Evolutionary conservation across 2,329 filamentous ascomycete genomes (phyloP).

Genomic region (Magnaporthales sp.): DNA sequence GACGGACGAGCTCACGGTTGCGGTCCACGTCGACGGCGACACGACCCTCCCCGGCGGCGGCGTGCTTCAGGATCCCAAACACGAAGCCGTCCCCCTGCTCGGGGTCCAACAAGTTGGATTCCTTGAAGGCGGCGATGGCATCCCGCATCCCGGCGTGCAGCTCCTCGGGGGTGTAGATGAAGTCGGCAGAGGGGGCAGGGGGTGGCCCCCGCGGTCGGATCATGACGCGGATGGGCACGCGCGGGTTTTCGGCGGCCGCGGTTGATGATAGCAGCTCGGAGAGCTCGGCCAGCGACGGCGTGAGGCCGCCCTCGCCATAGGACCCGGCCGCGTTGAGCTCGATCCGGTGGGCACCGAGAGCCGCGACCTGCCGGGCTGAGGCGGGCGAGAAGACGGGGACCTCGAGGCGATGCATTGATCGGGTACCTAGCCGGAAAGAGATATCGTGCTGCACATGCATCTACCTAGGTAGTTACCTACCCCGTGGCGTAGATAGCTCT

Average conservation of each 20-base stretch:
- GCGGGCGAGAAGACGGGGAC: conserved; percentile 42
- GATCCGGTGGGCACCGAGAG: conserved; percentile 37
- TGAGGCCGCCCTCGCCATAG: conserved; percentile 41
- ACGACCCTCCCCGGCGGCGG: neutral
- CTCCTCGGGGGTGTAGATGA: conserved; percentile 38
- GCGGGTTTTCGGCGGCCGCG: conserved; percentile 8
- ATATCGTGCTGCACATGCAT: neutral
- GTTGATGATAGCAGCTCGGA: conserved; percentile 13
- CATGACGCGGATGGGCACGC: conserved; percentile 41
- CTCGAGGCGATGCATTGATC: conserved; percentile 27
- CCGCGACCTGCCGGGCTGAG: conserved; percentile 29
- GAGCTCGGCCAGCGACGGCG: conserved; percentile 34
- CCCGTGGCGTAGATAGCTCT: too few relatives aligned
- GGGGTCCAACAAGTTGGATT: conserved; percentile 25
- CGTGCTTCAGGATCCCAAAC: conserved; percentile 35
- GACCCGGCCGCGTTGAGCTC: conserved; percentile 45
- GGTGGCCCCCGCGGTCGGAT: conserved; percentile 40
- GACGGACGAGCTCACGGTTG: conserved; percentile 29
- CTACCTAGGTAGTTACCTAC: neutral
- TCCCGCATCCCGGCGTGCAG: conserved; percentile 29
- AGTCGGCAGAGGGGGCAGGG: conserved; percentile 25
- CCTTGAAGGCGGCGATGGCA: conserved; percentile 28
- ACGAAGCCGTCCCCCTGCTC: conserved; percentile 46
- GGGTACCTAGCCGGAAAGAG: neutral
- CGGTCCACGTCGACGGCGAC: conserved; percentile 29